Percentiles rank a stretch among this genome's conserved stretches.
These are phyloP conservation scores for Schizophyllum commune DNA, from an alignment of 1,284 basidiomycete species.

Conservation along the genomic window DNA sequence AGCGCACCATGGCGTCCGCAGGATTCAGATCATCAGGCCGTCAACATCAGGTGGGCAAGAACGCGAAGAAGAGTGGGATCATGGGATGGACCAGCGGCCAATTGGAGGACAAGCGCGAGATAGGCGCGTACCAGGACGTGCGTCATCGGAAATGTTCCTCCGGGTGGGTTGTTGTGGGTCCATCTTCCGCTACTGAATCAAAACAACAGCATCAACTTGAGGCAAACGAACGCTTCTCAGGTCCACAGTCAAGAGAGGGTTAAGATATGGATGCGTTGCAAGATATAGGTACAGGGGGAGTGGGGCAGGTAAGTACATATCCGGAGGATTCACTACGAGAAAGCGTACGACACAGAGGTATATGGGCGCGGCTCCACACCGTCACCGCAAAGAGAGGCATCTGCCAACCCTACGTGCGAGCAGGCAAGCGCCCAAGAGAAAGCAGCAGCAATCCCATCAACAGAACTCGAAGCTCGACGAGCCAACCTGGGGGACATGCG, in stretches of 20 bases:
- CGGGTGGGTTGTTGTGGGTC: background rate
- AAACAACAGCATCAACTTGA: no score
- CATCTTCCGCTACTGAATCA: no score
- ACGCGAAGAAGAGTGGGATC: background rate
- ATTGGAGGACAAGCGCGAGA: background rate
- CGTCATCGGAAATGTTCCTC: background rate
- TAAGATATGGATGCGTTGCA: background rate
- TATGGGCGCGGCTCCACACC: background rate
- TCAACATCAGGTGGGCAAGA: background rate
- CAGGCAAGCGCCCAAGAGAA: background rate
- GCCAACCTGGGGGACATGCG: conserved; percentile 46
- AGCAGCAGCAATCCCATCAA: conserved; percentile 20
- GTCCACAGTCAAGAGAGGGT: background rate
- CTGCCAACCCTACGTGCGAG: background rate
- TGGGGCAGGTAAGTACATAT: background rate
- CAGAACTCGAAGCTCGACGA: conserved; percentile 64
- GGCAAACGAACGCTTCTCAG: no score
- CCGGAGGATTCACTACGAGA: background rate
- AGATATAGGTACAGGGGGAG: background rate
- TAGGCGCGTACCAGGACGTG: background rate
- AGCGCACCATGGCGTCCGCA: no score
- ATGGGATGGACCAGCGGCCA: background rate
- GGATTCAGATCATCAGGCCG: no score
- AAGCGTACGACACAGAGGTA: background rate
- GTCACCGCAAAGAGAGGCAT: background rate